Evolutionary conservation across 306 rosid genomes (phyloP).

Genomic region (Prunus davidiana): DNA sequence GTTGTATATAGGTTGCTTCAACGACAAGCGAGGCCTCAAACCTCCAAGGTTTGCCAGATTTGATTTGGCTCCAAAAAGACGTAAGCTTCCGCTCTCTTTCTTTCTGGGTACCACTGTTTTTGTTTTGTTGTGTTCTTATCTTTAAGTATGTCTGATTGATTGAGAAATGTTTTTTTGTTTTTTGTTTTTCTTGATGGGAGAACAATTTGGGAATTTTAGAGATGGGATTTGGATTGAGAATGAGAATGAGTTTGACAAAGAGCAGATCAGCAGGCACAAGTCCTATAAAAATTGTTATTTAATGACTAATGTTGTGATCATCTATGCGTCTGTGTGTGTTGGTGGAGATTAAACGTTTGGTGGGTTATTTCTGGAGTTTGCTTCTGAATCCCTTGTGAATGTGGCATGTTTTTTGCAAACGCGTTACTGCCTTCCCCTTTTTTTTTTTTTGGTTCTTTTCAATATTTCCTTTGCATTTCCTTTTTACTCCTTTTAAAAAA

Average conservation of each 20-base stretch:
- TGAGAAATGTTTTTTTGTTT: background rate
- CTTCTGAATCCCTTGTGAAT: too few species aligned
- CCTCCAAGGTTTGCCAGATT: constrained; percentile 83
- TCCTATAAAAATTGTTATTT: too few species aligned
- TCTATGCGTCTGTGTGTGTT: too few species aligned
- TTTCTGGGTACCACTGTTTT: background rate
- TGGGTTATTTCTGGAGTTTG: background rate
- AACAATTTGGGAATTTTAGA: background rate
- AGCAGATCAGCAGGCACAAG: background rate
- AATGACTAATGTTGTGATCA: too few species aligned
- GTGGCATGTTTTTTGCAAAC: too few species aligned
- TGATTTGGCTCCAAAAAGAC: constrained; percentile 6
- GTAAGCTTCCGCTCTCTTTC: constrained; percentile 5
- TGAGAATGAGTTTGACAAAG: background rate
- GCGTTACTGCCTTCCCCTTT: too few species aligned
- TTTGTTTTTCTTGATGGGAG: background rate
- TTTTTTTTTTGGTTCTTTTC: too few species aligned
- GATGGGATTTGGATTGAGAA: too few species aligned
- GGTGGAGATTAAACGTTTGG: background rate
- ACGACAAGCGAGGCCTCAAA: constrained; percentile 78
- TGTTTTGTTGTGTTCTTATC: background rate
- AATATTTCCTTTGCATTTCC: too few species aligned
- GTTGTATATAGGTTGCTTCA: constrained; percentile 46
- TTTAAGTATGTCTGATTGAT: background rate
- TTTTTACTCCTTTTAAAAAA: too few species aligned